Base-by-base conservation (phyloP, 1,284 basidiomycete species). In the Singerocomus rubriflavus region DNA sequence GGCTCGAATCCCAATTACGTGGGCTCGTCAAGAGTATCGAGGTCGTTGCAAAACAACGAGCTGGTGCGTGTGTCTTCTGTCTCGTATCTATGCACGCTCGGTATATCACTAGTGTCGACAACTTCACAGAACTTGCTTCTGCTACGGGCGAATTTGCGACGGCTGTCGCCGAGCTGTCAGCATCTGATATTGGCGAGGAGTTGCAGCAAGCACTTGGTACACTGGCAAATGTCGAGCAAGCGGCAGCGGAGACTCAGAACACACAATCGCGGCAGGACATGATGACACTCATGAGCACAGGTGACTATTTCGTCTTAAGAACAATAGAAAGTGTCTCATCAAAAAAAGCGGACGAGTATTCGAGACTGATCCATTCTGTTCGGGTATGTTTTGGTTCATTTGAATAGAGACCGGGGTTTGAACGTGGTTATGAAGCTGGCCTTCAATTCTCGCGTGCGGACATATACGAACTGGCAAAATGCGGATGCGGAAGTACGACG, bases 301-400 rank as follows among this genome's bases (percentile, higher is more conserved):
- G 85, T 84, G 54, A 40, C 13, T 52, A n/a, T 39, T 31, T 53
- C 11, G 17, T 46, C 17, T 10, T 42, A 8, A 27, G 32, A 38
- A 37, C 25, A 49, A 36, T 47, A 25, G 52, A 50, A 52, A 16
- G 34, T 48, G n/a, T 43, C 44, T 52, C 53, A 59, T 69, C 11
- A 25, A 21, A 31, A 27, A 21, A 47, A 78, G 88, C 84, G 39
- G 93, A 98, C 64, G 95, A 98, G 70, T 98, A 98, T 67, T 84
- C 93, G 27, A 80, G 96, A 39, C 77, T 98, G 44, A 93, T 98
- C 53, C 87, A 84, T 53, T 93, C 89, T 52, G 93, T 98, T 45
- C 79, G 93, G 59, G 91, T 93, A 63, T 53, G 64, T 54, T 42
- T 46, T 21, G 12, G 41, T 43, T 41, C 33, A 10, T 11, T 36